Percentiles rank a stretch among this genome's conserved stretches.
phyloP scores from a whole-genome alignment of 1,284 basidiomycete species.

The Cryptococcus sp. region DNA sequence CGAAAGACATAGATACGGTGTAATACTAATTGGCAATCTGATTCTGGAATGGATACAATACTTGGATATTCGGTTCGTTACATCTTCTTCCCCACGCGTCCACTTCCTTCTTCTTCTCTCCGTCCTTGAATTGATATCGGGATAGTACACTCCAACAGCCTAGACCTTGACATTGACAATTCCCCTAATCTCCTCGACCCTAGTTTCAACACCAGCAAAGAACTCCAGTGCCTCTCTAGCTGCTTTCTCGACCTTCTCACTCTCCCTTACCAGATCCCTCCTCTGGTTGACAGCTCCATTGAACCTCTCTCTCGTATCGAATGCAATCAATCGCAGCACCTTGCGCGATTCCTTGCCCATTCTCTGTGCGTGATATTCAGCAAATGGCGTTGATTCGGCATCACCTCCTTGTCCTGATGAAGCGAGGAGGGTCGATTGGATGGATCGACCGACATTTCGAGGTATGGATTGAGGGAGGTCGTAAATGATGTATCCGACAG shows the following conservation, averaged over 20 bases:
- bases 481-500: constrained; percentile 75
- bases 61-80: not conserved
- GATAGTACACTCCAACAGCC: no score
- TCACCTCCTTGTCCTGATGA: constrained; percentile 31
- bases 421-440: constrained; percentile 54
- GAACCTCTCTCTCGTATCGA: constrained; percentile 86
- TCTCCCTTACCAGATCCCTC: not conserved
- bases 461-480: constrained; percentile 90
- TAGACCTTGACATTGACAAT: constrained; percentile 38
- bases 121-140: no score
- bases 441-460: constrained; percentile 76
- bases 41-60: not conserved
- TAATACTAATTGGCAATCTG: no score
- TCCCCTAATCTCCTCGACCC: constrained; percentile 56
- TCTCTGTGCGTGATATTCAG: constrained; percentile 66
- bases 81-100: not conserved
- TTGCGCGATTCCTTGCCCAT: constrained; percentile 86
- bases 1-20: no score
- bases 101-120: not conserved
- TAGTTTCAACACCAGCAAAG: constrained; percentile 60
- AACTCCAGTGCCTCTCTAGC: constrained; percentile 68
- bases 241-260: constrained; percentile 52
- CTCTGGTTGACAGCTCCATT: constrained; percentile 63
- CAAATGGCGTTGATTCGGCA: constrained; percentile 53
- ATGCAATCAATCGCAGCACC: constrained; percentile 85